Conservation (phyloP, 2,329 filamentous ascomycete genomes). For the Colletotrichum sp. region DNA sequence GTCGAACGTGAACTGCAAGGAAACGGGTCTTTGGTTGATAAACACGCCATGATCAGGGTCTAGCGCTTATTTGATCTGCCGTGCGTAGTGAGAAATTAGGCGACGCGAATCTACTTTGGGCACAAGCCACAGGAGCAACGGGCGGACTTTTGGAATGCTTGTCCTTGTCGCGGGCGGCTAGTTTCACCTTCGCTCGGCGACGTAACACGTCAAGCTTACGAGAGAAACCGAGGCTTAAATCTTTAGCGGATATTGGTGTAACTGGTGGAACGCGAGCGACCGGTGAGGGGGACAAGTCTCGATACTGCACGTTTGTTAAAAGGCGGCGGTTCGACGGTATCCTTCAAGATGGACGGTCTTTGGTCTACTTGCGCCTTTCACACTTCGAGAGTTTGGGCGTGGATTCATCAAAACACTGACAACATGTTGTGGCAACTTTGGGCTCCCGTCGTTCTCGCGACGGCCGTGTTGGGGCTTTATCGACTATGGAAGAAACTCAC, state of each 20-base stretch:
- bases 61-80: neutral
- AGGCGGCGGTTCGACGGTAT: neutral
- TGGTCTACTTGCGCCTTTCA: neutral
- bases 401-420: neutral
- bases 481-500: neutral
- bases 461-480: neutral
- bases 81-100: neutral
- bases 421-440: slow-evolving; percentile 10
- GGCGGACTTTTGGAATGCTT: neutral
- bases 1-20: neutral
- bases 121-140: neutral
- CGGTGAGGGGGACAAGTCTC: neutral
- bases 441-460: neutral
- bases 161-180: neutral
- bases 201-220: neutral
- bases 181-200: neutral
- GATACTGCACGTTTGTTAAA: neutral
- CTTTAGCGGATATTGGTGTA: neutral
- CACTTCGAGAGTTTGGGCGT: neutral
- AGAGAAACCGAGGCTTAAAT: neutral
- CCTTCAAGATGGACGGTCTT: neutral
- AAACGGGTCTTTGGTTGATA: neutral
- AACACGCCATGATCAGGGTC: neutral
- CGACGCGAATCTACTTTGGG: neutral
- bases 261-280: neutral